Conservation (phyloP, 2,329 filamentous ascomycete species). For the Alternaria sp. region DNA sequence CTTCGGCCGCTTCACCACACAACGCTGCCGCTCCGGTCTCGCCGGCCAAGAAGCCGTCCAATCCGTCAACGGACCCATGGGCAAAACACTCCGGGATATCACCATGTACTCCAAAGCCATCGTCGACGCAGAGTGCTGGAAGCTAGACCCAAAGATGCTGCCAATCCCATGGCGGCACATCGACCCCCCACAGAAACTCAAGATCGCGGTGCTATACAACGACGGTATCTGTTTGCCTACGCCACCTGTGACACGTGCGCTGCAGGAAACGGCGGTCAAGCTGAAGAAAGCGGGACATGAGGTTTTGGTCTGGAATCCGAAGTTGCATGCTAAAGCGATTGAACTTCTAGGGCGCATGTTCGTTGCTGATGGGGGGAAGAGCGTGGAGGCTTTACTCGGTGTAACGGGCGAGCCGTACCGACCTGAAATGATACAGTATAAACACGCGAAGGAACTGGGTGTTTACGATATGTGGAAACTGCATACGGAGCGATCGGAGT, state of each 20-base stretch:
- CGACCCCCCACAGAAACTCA: conserved; percentile 57
- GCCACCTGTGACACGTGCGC: conserved; percentile 61
- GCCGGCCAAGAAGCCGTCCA: conserved; percentile 69
- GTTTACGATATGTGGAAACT: conserved; percentile 57
- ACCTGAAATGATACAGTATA: conserved; percentile 57
- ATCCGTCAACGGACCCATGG: conserved; percentile 69
- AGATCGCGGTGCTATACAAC: conserved; percentile 63
- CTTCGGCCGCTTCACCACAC: conserved; percentile 66
- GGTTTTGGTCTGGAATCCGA: conserved; percentile 62
- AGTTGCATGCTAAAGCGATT: conserved; percentile 60
- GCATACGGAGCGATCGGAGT: conserved; percentile 54
- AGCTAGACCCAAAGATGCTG: conserved; percentile 58
- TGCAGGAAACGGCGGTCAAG: conserved; percentile 62
- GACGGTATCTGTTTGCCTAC: conserved; percentile 60
- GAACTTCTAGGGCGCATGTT: conserved; percentile 57
- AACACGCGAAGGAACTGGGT: conserved; percentile 52
- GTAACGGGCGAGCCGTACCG: conserved; percentile 54
- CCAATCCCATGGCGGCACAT: conserved; percentile 61
- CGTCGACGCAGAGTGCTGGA: conserved; percentile 57
- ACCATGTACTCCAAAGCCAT: conserved; percentile 51
- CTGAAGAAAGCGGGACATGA: conserved; percentile 60
- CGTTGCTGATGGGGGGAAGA: conserved; percentile 59
- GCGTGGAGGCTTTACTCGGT: conserved; percentile 50
- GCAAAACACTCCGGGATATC: conserved; percentile 61
- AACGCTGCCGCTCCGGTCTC: conserved; percentile 61